Percentiles rank a stretch among this genome's conserved stretches.
Conservation (phyloP, 2,329 filamentous ascomycete species). For the Ustilaginoidea virens region DNA sequence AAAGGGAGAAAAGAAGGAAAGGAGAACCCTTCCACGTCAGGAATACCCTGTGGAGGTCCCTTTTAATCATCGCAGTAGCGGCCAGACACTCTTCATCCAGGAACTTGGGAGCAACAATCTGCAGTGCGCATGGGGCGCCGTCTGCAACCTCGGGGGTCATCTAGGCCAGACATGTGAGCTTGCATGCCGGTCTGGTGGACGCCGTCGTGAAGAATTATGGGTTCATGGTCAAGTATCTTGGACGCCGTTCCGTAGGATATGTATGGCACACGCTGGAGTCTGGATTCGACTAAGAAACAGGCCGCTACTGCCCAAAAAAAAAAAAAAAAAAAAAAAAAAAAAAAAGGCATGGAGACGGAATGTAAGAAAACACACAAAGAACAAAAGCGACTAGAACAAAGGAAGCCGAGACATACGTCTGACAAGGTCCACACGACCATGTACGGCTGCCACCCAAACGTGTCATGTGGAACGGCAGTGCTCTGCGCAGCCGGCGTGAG, state of each 20-base stretch:
- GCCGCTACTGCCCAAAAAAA: too few relatives aligned
- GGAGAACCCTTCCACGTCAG: too few relatives aligned
- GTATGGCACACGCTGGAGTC: conserved; percentile 35
- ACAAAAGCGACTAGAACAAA: too few relatives aligned
- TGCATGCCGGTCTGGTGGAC: conserved; percentile 1
- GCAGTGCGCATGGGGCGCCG: conserved; percentile 28
- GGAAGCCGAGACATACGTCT: conserved; percentile 29
- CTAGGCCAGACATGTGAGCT: conserved; percentile 11
- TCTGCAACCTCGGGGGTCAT: conserved; percentile 23
- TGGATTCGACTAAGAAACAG: conserved; percentile 11
- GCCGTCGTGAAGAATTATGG: conserved; percentile 2
- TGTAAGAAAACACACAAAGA: too few relatives aligned
- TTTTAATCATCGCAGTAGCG: conserved; percentile 2
- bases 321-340: too few relatives aligned
- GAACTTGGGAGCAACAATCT: conserved; percentile 28
- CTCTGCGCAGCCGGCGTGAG: conserved; percentile 31
- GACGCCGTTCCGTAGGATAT: conserved; percentile 26
- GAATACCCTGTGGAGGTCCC: too few relatives aligned
- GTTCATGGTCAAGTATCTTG: conserved; percentile 2
- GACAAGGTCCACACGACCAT: conserved; percentile 35
- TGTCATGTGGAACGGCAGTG: conserved; percentile 36
- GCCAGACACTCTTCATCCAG: conserved; percentile 29
- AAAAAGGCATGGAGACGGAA: too few relatives aligned
- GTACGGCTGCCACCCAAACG: conserved; percentile 27
- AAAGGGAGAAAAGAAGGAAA: too few relatives aligned